Evolutionary conservation across 441 rosid genomes (phyloP).

Genomic region (Arabidopsis lyrata): DNA sequence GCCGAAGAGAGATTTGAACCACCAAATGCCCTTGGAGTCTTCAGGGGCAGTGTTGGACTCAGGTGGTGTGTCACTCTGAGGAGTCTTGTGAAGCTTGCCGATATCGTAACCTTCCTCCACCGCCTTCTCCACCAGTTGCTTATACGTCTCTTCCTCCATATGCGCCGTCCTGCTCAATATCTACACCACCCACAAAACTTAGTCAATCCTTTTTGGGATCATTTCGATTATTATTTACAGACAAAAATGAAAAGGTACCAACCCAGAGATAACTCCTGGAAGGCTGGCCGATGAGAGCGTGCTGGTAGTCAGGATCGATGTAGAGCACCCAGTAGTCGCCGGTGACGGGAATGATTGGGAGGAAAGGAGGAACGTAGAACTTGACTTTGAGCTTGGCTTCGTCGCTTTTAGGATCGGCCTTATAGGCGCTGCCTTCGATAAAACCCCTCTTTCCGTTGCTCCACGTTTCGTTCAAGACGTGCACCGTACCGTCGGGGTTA

Average conservation of each 20-base stretch:
- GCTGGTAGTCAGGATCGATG: conserved; percentile 66
- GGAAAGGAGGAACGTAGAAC: conserved; percentile 87
- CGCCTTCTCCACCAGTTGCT: conserved; percentile 65
- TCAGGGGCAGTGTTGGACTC: conserved; percentile 54
- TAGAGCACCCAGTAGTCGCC: conserved; percentile 89
- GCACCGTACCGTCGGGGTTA: conserved; percentile 73
- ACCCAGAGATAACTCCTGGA: conserved; percentile 85
- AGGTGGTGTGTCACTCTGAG: conserved; percentile 73
- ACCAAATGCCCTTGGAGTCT: conserved; percentile 87
- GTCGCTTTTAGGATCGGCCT: conserved; percentile 74
- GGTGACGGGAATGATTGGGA: conserved; percentile 77
- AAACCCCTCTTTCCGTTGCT: conserved; percentile 62
- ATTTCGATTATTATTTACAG: neutral
- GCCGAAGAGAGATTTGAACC: conserved; percentile 81
- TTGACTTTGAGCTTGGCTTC: conserved; percentile 95
- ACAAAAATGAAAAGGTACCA: neutral
- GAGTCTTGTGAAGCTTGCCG: conserved; percentile 76
- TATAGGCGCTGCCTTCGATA: conserved; percentile 80
- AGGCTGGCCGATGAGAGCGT: conserved; percentile 81
- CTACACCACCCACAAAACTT: conserved; percentile 44
- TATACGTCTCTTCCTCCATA: conserved; percentile 70
- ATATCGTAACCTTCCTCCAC: conserved; percentile 70
- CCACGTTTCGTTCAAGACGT: conserved; percentile 91
- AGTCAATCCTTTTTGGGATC: neutral
- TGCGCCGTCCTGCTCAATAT: conserved; percentile 70